Conservation (phyloP, 106 monocot species). For the Ottelia alismoides region DNA sequence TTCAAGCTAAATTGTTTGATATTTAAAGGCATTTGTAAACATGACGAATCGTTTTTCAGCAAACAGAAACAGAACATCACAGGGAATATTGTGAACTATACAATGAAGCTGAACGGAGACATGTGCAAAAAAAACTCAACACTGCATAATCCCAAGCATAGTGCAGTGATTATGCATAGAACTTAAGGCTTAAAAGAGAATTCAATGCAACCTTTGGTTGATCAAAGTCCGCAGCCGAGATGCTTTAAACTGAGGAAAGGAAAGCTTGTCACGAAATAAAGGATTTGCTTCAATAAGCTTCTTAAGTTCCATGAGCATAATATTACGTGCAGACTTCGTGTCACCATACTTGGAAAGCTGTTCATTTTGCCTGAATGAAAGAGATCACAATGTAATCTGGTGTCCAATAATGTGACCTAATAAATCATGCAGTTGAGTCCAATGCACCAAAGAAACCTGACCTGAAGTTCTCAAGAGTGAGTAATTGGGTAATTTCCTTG, state of each 20-base stretch:
- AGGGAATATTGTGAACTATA: background rate
- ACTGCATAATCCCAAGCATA: background rate
- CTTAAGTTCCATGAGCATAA: conserved; percentile 84
- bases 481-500: conserved; percentile 90
- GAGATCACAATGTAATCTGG: background rate
- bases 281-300: conserved; percentile 92
- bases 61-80: background rate
- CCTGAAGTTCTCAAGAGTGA: conserved; percentile 95
- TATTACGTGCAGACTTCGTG: conserved; percentile 83
- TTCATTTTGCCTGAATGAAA: conserved; percentile 73
- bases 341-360: conserved; percentile 95
- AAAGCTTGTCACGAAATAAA: conserved; percentile 72
- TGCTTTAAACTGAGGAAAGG: conserved; percentile 81
- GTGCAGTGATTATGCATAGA: background rate
- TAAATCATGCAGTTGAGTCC: background rate
- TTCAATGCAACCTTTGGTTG: conserved; percentile 65
- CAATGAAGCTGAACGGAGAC: background rate
- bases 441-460: background rate
- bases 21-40: no score
- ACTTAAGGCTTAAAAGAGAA: background rate
- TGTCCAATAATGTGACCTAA: background rate
- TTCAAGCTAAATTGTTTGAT: no score
- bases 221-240: conserved; percentile 87
- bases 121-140: background rate
- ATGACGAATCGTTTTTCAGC: no score